Evolutionary conservation across 1,139 yeast genomes (phyloP), one percentile per base, ranked within the genome.

Genomic region (Pichia sp.): DNA sequence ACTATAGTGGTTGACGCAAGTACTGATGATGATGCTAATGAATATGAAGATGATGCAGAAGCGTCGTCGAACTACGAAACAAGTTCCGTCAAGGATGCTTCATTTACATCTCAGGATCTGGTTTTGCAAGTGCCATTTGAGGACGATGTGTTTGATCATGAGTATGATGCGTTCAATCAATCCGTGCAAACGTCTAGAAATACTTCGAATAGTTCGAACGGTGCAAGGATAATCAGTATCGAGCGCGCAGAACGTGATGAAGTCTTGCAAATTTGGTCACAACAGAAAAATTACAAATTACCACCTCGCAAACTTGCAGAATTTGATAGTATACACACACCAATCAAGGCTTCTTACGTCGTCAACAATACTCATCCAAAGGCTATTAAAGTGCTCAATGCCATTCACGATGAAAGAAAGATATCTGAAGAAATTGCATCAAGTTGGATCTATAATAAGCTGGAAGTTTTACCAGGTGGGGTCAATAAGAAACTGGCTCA

Each of bases 201-300:
- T 9, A 28, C 39, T 8, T 35, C 47, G 13, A 28, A 36, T 17
- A 15, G 23, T 6, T 31, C 39, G 3, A 31, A 32, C 6, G 32
- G 12, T 17, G 9, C 37, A 10, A 46, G 45, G 19, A 25, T 41
- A 6, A 29, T 44, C 7, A 49, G 56, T 24, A 34, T 48, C 6
- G 58, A 54, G 35, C 31, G 46, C 5, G 45, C 59, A 5, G 55
- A 53, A 13, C 46, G 47, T 26, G 39, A 42, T 8, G 61, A 55
- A 15, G 38, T 56, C 7, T 33, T 54, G 23, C 47, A 56, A 3
- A 56, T 58, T 26, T 58, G 62, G 62, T 53, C 57, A 20, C 45
- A 49, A 6, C 62, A 58, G 41, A 48, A 48, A 13, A 30, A 41
- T 12, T 53, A 18, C 27, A 15, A 40, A 44, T 35, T 45, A 14